Percentiles rank a stretch among this genome's conserved stretches.
Conservation (phyloP, 768 basidiomycete species). For the Termitomyces sp. region DNA sequence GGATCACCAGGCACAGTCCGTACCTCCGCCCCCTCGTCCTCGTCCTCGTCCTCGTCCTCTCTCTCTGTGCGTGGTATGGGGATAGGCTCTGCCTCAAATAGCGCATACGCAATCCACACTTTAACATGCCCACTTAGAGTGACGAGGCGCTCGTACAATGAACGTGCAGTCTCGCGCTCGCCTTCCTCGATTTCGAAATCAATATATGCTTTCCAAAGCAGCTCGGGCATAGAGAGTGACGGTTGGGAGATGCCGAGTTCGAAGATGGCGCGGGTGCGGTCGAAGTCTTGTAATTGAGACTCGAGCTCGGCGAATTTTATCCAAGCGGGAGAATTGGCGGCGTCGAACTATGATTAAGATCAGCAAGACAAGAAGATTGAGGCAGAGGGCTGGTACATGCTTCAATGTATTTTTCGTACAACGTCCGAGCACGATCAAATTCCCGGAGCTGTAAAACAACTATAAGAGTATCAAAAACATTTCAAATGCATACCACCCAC, state of each 20-base stretch:
- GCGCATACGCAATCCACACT: constrained; percentile 94
- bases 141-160: constrained; percentile 85
- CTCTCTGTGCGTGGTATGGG: constrained; percentile 60
- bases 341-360: constrained; percentile 58
- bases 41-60: constrained; percentile 67
- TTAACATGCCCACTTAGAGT: constrained; percentile 89
- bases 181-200: constrained; percentile 96
- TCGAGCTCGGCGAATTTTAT: constrained; percentile 95
- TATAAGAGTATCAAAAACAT: neutral
- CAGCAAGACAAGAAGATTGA: neutral
- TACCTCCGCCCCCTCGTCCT: constrained; percentile 60
- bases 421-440: constrained; percentile 86
- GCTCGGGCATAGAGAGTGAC: constrained; percentile 91
- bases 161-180: constrained; percentile 81
- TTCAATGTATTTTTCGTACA: constrained; percentile 95
- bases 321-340: constrained; percentile 91
- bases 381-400: constrained; percentile 35
- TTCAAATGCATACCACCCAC: constrained; percentile 35
- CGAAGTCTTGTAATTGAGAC: constrained; percentile 79
- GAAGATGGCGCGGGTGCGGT: constrained; percentile 90
- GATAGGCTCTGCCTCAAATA: constrained; percentile 83
- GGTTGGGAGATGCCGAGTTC: constrained; percentile 85
- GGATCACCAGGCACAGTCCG: constrained; percentile 73
- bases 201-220: constrained; percentile 93
- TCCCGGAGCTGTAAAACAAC: constrained; percentile 66